Base-by-base conservation (phyloP, 1,284 basidiomycete genomes). In the Apiotrichum gamsii region DNA sequence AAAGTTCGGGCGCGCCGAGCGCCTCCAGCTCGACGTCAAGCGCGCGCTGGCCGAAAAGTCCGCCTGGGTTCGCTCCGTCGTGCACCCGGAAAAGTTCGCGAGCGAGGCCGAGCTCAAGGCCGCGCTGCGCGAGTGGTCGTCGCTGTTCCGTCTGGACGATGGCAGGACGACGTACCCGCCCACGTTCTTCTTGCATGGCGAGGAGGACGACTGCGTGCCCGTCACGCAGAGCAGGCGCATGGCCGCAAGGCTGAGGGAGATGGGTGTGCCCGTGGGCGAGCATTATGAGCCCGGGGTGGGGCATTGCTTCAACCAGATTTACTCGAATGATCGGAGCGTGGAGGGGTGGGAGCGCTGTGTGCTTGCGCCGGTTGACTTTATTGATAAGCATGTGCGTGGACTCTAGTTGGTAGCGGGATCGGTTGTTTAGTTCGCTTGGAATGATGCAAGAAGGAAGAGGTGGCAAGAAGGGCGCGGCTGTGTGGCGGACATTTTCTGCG, bases 131-230 rank as follows among this genome's bases (percentile, higher is more conserved):
- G 19, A 45, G 39, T 33, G 29, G 35, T 38, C 49, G 8, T 25
- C 54, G 3, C 42, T 50, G 14, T 37, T 39, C 20, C 31, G 48
- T 15, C 31, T 56, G 3, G 44, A 54, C 13, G 34, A 20, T 15
- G 32, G 13, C 8, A 14, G 10, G 1, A 24, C 2, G 4, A 28
- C 25, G 8, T 64, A 56, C 35, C 58, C 60, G 11, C 62, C 62
- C 3, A 62, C 60, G 3, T 53, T 52, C 44, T 39, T 64, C 29
- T n/a, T 64, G 11, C 62, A 64, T 35, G 60, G 62, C 1, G 50
- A 45, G 8, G 48, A 20, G 5, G 62, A 64, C 39, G 20, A n/a
- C 1, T 24, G 45, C n/a, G 59, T 62, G n/a, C 55, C 52, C 5
- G 33, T 58, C 21, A 35, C 31, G 2, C 60, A 62, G 42, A 37